phyloP scores from a whole-genome alignment of 176 grass and related monocot species.

The Alopecurus myosuroides region DNA sequence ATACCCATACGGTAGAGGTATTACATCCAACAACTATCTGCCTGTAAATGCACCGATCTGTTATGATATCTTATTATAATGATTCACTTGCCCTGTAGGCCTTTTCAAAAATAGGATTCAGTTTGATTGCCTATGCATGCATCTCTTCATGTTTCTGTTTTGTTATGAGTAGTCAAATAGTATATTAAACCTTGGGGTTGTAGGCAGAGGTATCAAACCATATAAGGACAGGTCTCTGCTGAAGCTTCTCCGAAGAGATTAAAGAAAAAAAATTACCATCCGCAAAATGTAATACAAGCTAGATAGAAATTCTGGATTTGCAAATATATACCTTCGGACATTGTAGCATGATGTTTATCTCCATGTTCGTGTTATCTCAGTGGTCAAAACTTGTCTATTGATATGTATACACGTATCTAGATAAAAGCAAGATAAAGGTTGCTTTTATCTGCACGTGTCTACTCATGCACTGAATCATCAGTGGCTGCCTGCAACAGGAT shows the following conservation, averaged over 20 bases:
- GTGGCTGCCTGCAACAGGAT: neutral
- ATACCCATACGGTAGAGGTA: too few species aligned
- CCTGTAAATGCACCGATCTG: neutral
- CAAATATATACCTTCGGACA: neutral
- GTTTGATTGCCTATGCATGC: too few species aligned
- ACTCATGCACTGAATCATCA: neutral
- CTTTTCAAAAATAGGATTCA: too few species aligned
- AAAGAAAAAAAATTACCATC: neutral
- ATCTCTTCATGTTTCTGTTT: neutral
- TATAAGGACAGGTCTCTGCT: slow-evolving; percentile 29
- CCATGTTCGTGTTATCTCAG: neutral
- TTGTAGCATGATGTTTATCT: neutral
- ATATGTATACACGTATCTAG: neutral
- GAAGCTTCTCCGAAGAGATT: slow-evolving; percentile 36
- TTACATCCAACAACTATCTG: too few species aligned
- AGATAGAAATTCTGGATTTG: neutral
- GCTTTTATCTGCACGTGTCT: neutral
- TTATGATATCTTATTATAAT: neutral
- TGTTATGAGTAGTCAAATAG: neutral
- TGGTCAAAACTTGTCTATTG: neutral
- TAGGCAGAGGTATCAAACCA: slow-evolving; percentile 71
- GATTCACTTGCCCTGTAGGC: too few species aligned
- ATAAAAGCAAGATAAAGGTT: neutral
- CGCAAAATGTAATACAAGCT: slow-evolving; percentile 14
- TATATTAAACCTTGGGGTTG: slow-evolving; percentile 65